These are phyloP conservation scores for Stephanodiscus minutulus DNA, from an alignment of 108 stramenopile genomes.

Conservation along the genomic window DNA sequence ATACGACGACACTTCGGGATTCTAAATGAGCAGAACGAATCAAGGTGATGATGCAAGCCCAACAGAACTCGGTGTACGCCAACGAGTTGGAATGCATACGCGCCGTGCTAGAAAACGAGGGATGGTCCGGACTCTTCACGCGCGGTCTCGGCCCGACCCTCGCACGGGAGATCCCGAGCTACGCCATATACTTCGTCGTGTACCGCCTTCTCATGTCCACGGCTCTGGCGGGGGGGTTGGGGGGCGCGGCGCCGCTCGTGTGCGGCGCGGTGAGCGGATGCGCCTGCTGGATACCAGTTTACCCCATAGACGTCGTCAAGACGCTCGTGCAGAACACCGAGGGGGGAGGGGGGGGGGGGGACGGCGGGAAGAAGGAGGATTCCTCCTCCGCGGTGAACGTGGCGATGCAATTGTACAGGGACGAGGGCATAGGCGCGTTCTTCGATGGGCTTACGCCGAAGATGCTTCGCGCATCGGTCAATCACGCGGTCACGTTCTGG, in stretches of 20 bases:
- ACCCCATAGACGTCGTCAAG: constrained; percentile 42
- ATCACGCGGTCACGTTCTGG: constrained; percentile 58
- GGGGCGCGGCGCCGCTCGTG: constrained; percentile 38
- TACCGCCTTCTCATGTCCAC: constrained; percentile 35
- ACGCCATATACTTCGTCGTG: constrained; percentile 32
- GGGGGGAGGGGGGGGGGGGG: background rate
- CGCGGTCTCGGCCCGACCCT: constrained; percentile 16
- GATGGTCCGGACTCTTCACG: constrained; percentile 33
- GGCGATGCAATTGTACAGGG: constrained; percentile 9
- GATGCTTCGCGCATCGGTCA: constrained; percentile 56
- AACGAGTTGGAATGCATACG: constrained; percentile 50
- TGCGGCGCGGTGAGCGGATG: constrained; percentile 46
- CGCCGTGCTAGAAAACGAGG: constrained; percentile 48
- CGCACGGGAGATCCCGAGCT: constrained; percentile 13
- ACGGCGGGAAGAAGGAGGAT: too few relatives aligned
- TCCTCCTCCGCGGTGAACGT: constrained; percentile 16
- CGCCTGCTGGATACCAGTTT: constrained; percentile 27
- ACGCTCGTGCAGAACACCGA: constrained; percentile 23
- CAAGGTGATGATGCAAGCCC: constrained; percentile 60
- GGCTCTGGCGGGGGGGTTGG: constrained; percentile 23
- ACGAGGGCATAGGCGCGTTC: constrained; percentile 36
- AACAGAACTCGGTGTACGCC: constrained; percentile 27
- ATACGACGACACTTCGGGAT: background rate
- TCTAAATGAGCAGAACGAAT: constrained; percentile 38
- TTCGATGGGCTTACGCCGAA: constrained; percentile 57